These are phyloP conservation scores for Colletotrichum spaethianum DNA, from an alignment of 2,329 filamentous ascomycete species.

Conservation along the genomic window DNA sequence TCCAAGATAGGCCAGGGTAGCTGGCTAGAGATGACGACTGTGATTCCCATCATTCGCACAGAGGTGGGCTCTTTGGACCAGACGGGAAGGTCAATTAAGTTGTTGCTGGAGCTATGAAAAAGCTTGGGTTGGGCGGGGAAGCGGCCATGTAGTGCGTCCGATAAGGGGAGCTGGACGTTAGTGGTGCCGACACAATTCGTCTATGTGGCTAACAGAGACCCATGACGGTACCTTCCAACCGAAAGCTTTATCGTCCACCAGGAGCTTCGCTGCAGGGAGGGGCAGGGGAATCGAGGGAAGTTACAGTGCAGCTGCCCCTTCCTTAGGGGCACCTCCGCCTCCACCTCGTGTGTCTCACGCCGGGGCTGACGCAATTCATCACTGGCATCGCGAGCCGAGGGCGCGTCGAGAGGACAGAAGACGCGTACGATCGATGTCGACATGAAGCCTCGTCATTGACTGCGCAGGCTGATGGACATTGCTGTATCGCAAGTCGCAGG, in stretches of 20 bases:
- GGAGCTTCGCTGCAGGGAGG: slow-evolving; percentile 29
- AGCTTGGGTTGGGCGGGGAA: slow-evolving; percentile 29
- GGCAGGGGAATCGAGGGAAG: neutral
- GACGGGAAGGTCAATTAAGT: slow-evolving; percentile 31
- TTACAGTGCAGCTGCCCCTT: neutral
- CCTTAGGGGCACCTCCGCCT: neutral
- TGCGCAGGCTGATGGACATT: neutral
- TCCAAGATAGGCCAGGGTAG: neutral
- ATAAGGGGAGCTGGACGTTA: slow-evolving; percentile 11
- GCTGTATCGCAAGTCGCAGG: neutral
- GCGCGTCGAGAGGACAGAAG: neutral
- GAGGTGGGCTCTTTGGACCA: slow-evolving; percentile 12
- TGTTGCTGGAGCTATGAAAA: slow-evolving; percentile 18
- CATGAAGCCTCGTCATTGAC: neutral
- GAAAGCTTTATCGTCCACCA: slow-evolving; percentile 23
- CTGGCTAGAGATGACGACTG: neutral
- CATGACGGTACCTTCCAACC: neutral
- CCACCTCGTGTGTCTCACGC: slow-evolving; percentile 7
- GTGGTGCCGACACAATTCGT: neutral
- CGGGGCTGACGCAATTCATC: slow-evolving; percentile 13
- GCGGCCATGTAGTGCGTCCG: neutral
- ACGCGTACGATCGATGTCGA: neutral
- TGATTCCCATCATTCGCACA: neutral
- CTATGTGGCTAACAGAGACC: neutral
- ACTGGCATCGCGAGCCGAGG: neutral